Evolutionary conservation across 805 yeast species (phyloP).

Genomic region (Starmerella gropengiesseri): DNA sequence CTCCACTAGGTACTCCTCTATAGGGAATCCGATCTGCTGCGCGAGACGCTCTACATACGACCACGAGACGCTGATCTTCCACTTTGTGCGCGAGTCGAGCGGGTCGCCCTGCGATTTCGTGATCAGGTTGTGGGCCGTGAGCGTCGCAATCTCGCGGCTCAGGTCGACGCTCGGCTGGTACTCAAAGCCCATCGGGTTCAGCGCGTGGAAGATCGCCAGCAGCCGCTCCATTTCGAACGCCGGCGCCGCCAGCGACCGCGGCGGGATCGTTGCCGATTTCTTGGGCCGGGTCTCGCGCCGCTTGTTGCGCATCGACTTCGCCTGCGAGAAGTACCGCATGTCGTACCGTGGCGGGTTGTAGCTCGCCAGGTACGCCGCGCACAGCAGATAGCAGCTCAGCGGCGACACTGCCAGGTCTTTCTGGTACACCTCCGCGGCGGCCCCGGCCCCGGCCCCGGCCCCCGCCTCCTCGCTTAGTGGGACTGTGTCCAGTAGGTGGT

Average conservation of each 20-base stretch:
- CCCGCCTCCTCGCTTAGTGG: background rate
- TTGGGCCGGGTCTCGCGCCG: constrained; percentile 34
- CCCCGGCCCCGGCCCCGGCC: too few species aligned
- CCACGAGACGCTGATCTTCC: constrained; percentile 73
- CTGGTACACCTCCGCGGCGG: too few species aligned
- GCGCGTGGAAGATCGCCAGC: constrained; percentile 66
- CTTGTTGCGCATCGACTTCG: constrained; percentile 38
- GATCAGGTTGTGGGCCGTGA: constrained; percentile 43
- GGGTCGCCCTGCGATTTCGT: constrained; percentile 39
- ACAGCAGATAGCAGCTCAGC: constrained; percentile 47
- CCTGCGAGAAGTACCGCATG: constrained; percentile 54
- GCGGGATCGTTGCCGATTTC: constrained; percentile 42
- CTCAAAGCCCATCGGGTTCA: constrained; percentile 39
- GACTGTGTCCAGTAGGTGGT: constrained; percentile 14
- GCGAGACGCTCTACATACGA: constrained; percentile 50
- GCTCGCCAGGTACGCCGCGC: constrained; percentile 78
- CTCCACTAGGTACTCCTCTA: constrained; percentile 48
- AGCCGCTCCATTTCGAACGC: constrained; percentile 68
- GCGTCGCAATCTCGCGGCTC: constrained; percentile 46
- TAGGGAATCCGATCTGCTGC: constrained; percentile 51
- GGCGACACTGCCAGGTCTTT: constrained; percentile 2
- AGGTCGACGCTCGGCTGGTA: constrained; percentile 31
- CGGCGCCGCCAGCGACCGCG: constrained; percentile 58
- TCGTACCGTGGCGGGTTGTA: constrained; percentile 62
- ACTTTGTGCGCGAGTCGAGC: constrained; percentile 56